Base-by-base conservation (phyloP, 2,329 filamentous ascomycete species). In the Sordariomycetes sp. region DNA sequence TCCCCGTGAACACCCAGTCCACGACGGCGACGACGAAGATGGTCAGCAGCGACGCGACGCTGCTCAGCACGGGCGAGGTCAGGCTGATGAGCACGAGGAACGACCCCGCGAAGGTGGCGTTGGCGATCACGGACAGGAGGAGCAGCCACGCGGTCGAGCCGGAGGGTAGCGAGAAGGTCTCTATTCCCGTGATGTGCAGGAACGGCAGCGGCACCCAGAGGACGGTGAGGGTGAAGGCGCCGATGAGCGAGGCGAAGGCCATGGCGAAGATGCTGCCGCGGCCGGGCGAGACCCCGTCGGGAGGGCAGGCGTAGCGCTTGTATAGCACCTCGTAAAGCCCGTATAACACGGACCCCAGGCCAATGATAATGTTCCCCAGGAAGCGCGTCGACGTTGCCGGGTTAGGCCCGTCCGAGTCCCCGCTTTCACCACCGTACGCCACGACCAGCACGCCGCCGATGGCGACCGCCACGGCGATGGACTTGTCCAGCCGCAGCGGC, bases 241-340 rank as follows among this genome's bases (percentile, higher is more conserved):
- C 94, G 62, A 99, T 94, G 68, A 93, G 76, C 62, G 86, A 89
- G 58, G 90, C 94, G 67, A 97, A 94, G 0, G 89, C 87, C 69
- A 96, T 97, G 66, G 94, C 92, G 65, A 99, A 97, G 60, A 97
- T 86, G 79, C 96, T 94, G 65, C 91, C 92, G n/a, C 92, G 85
- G n/a, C 82, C 84, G 0, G 94, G 83, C 51, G 83, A 87, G 58
- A 86, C 89, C 55, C 91, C 92, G 64, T 97, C 92, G 0, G 94
- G 94, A 12, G 94, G 94, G 69, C 94, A 99, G 16, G 93, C 93
- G 60, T 86, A 85, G 60, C 87, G 86, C 78, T 99, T 99, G 76
- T 99, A 99, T 46, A 99, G 72, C 6, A 99, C 94, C 72, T 99
- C 94, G 72, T 99, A 99, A 54, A 99, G 85, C 1, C 94, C 94